phyloP scores from a whole-genome alignment of 306 rosid genomes.

The Canavalia ensiformis region DNA sequence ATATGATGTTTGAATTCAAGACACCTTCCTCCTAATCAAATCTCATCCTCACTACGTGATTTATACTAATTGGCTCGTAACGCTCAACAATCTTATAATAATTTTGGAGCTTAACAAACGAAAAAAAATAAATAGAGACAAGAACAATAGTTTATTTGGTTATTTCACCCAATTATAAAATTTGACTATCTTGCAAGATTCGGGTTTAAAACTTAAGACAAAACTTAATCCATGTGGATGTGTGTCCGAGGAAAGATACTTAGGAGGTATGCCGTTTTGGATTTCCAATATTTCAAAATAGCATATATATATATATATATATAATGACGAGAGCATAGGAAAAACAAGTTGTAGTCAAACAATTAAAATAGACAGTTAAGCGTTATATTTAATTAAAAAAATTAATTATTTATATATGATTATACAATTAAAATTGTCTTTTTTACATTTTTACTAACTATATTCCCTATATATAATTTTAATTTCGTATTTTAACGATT shows the following conservation, averaged over 20 bases:
- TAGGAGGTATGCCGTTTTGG: not conserved
- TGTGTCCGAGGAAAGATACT: not conserved
- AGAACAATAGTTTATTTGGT: not conserved
- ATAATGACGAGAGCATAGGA: no score
- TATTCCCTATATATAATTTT: no score
- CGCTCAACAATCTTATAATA: not conserved
- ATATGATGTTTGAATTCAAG: conserved; percentile 15
- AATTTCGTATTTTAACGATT: no score
- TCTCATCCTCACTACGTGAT: conserved; percentile 7
- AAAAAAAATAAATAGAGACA: not conserved
- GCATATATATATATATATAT: no score
- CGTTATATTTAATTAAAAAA: no score
- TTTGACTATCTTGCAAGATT: conserved; percentile 24
- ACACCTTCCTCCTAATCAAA: not conserved
- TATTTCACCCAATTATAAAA: not conserved
- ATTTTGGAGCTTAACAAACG: not conserved
- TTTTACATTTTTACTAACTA: no score
- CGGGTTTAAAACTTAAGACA: not conserved
- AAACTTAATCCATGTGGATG: not conserved
- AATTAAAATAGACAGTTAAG: no score
- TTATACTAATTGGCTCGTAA: not conserved
- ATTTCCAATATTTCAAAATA: no score
- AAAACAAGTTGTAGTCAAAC: no score
- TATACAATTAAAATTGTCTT: no score
- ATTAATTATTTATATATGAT: no score